A percentile compares a stretch with the other conserved stretches of the same genome.
Conservation (phyloP, 2,329 filamentous ascomycete species). For the Ophiocordyceps australis region DNA sequence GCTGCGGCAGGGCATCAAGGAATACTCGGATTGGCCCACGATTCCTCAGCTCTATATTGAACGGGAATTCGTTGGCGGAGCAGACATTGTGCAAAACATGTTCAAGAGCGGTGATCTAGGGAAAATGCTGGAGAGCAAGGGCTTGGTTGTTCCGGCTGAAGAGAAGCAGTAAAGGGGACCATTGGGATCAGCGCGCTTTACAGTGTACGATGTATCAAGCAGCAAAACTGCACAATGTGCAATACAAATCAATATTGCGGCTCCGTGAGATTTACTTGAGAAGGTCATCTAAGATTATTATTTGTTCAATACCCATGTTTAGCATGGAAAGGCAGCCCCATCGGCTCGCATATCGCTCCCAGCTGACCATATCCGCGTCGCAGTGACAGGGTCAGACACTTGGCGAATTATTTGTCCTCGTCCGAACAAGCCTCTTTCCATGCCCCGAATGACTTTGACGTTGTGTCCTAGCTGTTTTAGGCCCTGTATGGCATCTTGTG, state of each 20-base stretch:
- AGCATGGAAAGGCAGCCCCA: constrained; percentile 48
- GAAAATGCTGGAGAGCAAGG: constrained; percentile 82
- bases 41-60: constrained; percentile 93
- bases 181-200: background rate
- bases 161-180: constrained; percentile 15
- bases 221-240: too few species aligned
- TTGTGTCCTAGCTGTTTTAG: constrained; percentile 55
- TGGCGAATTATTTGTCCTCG: constrained; percentile 73
- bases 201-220: constrained; percentile 1
- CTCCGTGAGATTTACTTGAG: too few species aligned
- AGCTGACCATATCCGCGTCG: constrained; percentile 60
- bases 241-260: too few species aligned
- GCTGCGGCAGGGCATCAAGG: constrained; percentile 83
- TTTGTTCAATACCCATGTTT: too few species aligned
- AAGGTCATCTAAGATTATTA: too few species aligned
- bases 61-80: constrained; percentile 94
- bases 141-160: constrained; percentile 49
- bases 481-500: constrained; percentile 45
- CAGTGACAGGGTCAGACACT: constrained; percentile 51
- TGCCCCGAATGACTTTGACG: constrained; percentile 49
- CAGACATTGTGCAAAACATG: constrained; percentile 93
- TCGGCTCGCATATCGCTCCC: constrained; percentile 83
- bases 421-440: constrained; percentile 55
- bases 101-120: constrained; percentile 89
- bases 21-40: constrained; percentile 98